These are phyloP conservation scores for Pseudonitzschia multistriata DNA, from an alignment of 108 stramenopile genomes.

Conservation along the genomic window DNA sequence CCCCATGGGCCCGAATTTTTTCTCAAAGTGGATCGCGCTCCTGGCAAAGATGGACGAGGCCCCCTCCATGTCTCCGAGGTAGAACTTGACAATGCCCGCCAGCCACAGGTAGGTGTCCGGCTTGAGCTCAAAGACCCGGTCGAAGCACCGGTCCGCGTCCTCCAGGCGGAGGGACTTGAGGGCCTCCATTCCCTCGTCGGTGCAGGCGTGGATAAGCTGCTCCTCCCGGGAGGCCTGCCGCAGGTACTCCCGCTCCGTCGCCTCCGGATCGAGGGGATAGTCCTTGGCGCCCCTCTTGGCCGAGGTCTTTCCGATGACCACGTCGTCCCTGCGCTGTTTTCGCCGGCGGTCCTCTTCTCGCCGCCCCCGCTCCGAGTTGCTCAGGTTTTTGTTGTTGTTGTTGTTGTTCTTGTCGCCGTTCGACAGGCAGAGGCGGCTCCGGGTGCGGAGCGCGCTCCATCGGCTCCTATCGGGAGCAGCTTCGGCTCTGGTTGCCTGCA, in stretches of 20 bases:
- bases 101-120: slow-evolving; percentile 83
- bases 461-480: background rate
- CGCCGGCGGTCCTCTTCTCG: slow-evolving; percentile 72
- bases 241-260: slow-evolving; percentile 72
- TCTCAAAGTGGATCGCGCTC: slow-evolving; percentile 58
- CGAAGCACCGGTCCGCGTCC: slow-evolving; percentile 53
- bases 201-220: slow-evolving; percentile 47
- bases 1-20: slow-evolving; percentile 45
- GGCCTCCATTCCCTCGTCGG: slow-evolving; percentile 57
- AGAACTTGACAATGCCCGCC: slow-evolving; percentile 75
- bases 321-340: slow-evolving; percentile 51
- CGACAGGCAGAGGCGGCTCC: background rate
- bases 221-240: slow-evolving; percentile 49
- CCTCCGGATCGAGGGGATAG: slow-evolving; percentile 49
- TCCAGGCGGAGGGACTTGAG: slow-evolving; percentile 60
- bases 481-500: background rate
- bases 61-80: slow-evolving; percentile 49
- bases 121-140: slow-evolving; percentile 58
- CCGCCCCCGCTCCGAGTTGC: slow-evolving; percentile 50
- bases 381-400: slow-evolving; percentile 17
- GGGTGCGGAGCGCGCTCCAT: background rate
- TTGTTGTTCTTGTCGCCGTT: background rate
- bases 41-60: slow-evolving; percentile 60
- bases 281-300: slow-evolving; percentile 63
- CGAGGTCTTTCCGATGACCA: slow-evolving; percentile 72